phyloP scores from a whole-genome alignment of 2,329 filamentous ascomycete genomes.

The Xylariaceae sp. region DNA sequence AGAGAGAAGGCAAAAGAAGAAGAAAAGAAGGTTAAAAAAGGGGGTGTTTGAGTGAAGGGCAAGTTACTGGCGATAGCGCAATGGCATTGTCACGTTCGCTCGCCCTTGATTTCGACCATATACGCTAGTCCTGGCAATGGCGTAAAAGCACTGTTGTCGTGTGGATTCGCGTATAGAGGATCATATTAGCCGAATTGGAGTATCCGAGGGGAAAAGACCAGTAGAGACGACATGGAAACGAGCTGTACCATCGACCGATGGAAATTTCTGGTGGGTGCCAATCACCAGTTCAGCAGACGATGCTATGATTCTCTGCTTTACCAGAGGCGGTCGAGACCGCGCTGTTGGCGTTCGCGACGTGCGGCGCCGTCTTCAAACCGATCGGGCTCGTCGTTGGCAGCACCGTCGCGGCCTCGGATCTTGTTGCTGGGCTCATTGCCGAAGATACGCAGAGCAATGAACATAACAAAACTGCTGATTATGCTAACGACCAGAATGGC shows the following conservation, averaged over 20 bases:
- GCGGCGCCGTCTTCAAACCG: slow-evolving; percentile 57
- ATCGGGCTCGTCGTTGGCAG: slow-evolving; percentile 36
- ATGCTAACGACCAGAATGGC: slow-evolving; percentile 78
- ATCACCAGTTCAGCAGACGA: background rate
- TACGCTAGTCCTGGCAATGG: slow-evolving; percentile 34
- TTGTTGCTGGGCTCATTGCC: slow-evolving; percentile 50
- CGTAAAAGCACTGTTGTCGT: slow-evolving; percentile 37
- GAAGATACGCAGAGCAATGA: slow-evolving; percentile 55
- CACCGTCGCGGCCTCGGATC: slow-evolving; percentile 35
- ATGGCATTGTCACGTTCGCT: slow-evolving; percentile 35
- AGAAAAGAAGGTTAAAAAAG: slow-evolving; percentile 7
- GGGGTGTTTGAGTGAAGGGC: slow-evolving; percentile 22
- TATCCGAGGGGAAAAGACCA: background rate
- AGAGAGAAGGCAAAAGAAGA: slow-evolving; percentile 12
- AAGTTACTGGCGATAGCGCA: slow-evolving; percentile 35
- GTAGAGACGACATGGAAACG: slow-evolving; percentile 23
- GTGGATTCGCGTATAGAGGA: slow-evolving; percentile 30
- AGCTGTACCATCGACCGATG: slow-evolving; percentile 29
- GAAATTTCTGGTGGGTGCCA: slow-evolving; percentile 19
- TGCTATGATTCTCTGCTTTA: slow-evolving; percentile 32
- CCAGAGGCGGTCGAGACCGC: slow-evolving; percentile 48
- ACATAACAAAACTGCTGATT: slow-evolving; percentile 64
- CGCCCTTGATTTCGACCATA: slow-evolving; percentile 19
- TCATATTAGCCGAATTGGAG: slow-evolving; percentile 18
- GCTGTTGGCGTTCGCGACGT: slow-evolving; percentile 51